Base-by-base conservation (phyloP, 805 yeast genomes). In the Ogataea paraovalis region DNA sequence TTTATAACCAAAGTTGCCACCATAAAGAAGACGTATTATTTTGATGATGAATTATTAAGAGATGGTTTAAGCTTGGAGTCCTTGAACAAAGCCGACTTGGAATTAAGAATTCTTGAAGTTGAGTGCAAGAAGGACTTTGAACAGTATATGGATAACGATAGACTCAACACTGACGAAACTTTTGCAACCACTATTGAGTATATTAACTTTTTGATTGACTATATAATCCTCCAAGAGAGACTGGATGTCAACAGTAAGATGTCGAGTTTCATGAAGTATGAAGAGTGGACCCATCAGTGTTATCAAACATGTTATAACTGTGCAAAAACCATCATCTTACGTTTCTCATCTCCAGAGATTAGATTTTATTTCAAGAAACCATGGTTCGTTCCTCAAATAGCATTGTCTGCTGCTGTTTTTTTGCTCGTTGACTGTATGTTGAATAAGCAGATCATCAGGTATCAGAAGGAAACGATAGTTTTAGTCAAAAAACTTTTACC, bases 201-300 rank as follows among this genome's bases (percentile, higher is more conserved):
- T 46, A 50, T 50, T 21, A 50, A 49, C 23, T 60, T 52, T 45
- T 45, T 58, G 8, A 41, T 51, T 20, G 48, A 51, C 10, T 52
- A 48, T 23, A 43, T 48, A 4, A 41, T 64, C 8, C 41, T 51
- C 4, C 55, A 59, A 39, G 68, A 62, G 45, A 37, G 60, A 14
- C 42, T 64, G 10, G 66, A 64, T 20, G 56, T 64, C 13, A 64
- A 64, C 43, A 51, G 63, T 34, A 59, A 55, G 46, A 58, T 64
- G 64, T 58, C 67, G 7, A 42, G 53, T 1, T 61, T 59, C 46
- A 50, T 62, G 59, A 42, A 49, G 16, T 45, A 57, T 38, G 46
- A 52, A 16, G 54, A 58, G 19, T 64, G 68, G 68, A 48, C 45
- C 8, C 30, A 38, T 13, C 28, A 41, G 5, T 55, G 58, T 39